phyloP scores from a whole-genome alignment of 163 green algal species.

The Chloromonas sp. region DNA sequence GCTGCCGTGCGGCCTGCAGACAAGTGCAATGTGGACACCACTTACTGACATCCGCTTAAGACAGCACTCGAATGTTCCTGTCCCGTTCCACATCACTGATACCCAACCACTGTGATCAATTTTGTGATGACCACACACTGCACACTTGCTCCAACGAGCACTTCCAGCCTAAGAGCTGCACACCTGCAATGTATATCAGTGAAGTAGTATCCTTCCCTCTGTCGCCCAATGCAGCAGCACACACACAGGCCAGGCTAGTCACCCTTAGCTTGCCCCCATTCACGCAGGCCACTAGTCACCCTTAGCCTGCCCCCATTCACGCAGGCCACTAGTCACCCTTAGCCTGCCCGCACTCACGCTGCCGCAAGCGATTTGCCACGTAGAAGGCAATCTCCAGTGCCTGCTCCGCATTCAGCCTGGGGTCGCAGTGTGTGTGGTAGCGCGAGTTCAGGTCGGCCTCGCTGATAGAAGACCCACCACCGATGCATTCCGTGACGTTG shows the following conservation, averaged over 20 bases:
- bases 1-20: too few relatives aligned
- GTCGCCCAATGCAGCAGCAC: neutral
- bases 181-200: neutral
- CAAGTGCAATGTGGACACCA: too few relatives aligned
- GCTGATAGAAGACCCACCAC: constrained; percentile 46
- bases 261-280: neutral
- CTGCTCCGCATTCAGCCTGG: constrained; percentile 95
- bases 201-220: neutral
- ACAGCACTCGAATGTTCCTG: too few relatives aligned
- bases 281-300: neutral
- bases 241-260: neutral
- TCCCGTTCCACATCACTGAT: too few relatives aligned
- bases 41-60: too few relatives aligned
- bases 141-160: neutral
- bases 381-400: constrained; percentile 98
- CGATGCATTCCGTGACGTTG: constrained; percentile 88
- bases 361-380: constrained; percentile 58
- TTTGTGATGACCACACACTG: too few relatives aligned
- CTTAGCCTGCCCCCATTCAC: constrained; percentile 3
- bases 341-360: constrained; percentile 8
- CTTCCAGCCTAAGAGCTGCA: neutral
- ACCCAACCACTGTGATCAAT: too few relatives aligned
- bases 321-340: neutral
- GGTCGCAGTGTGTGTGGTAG: constrained; percentile 99
- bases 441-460: constrained; percentile 81